Base-by-base conservation (phyloP, 2,329 filamentous ascomycete genomes). In the Ambrosiella cleistominuta region DNA sequence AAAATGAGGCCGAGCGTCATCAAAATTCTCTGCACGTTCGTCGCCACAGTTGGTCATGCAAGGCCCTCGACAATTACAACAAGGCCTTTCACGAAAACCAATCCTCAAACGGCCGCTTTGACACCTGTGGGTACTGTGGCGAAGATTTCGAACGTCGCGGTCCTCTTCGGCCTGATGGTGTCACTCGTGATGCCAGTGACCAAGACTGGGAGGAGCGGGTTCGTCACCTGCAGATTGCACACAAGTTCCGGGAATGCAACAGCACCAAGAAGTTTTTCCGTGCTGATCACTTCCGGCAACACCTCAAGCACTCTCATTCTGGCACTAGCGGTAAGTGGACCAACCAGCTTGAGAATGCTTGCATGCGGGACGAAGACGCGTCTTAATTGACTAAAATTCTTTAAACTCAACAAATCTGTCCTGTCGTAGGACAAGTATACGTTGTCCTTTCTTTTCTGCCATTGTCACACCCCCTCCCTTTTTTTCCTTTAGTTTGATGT, bases 241-340 rank as follows among this genome's bases (percentile, higher is more conserved):
- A 98, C 74, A 98, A 98, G 68, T 98, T 95, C 68, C 82, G 89
- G 62, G 93, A 97, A 72, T 98, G 93, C 78, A 98, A 98, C 69
- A 89, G 93, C 66, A 86, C 86, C 64, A 98, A 98, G 75, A 97
- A 97, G 69, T 98, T 98, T 70, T 98, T 86, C 73, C 81, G 93
- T 42, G 93, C 93, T 39, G 93, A 98, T 69, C 93, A 98, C 69
- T 98, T 98, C 75, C 83, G 93, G 61, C 93, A 98, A 70, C 93
- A 98, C 71, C 75, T 98, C 60, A 98, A 97, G 75, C 93, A 98
- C 69, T 96, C 89, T 68, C 93, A 97, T 71, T 88, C 87, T 42
- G 93, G 93, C 40, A 91, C 88, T 0, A 96, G 89, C 70, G 93
- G 93, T 38, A 97, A 97, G 70, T 98, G 93, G 93, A 98, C 93